Evolutionary conservation across 176 grass and related monocot genomes (phyloP), one percentile per base, ranked within the genome.

Genomic region (Rhynchospora breviuscula): DNA sequence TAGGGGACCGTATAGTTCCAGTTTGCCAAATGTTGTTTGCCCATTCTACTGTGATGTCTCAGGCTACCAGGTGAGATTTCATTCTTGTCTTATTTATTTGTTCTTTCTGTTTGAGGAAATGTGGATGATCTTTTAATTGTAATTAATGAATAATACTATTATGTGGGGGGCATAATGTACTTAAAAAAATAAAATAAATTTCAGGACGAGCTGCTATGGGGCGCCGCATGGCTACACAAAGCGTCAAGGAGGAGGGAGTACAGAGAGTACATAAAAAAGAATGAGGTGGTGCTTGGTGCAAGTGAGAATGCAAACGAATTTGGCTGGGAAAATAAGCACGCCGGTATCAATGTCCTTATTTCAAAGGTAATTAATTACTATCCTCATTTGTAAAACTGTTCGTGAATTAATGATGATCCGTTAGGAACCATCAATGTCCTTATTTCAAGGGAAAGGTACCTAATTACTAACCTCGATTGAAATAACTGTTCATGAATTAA

Each of bases 281-380:
- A 97, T 80, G 95, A 97, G 87, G 92, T 94, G 31, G 87, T 87
- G 79, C 82, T 97, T 4, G 88, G 87, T 18, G 92, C 95, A 0
- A 83, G 85, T 85, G 92, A 91, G 45, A 57, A 85, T 46, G 89
- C 92, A 72, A 94, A 94, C 76, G 95, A 98, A 87, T 98, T 98
- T 52, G 92, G 92, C 0, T 98, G 95, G 95, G 95, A 98, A 12
- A 98, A 98, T 84, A 98, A 98, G 88, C 95, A 98, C 77, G 95
- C 95, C 52, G 95, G 95, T 17, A 98, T 94, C 47, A 94, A 98
- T 87, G 88, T 98, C 58, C 92, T 98, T 54, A 91, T 95, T 63
- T 93, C 92, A 47, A 94, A 98, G 95, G 95, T 97, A 81, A 8
- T 8, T 81, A 40, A 40, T 40, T 40, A 40, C 35, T 40, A 40